phyloP scores from a whole-genome alignment of 2,329 filamentous ascomycete genomes.

The Nemania abortiva region DNA sequence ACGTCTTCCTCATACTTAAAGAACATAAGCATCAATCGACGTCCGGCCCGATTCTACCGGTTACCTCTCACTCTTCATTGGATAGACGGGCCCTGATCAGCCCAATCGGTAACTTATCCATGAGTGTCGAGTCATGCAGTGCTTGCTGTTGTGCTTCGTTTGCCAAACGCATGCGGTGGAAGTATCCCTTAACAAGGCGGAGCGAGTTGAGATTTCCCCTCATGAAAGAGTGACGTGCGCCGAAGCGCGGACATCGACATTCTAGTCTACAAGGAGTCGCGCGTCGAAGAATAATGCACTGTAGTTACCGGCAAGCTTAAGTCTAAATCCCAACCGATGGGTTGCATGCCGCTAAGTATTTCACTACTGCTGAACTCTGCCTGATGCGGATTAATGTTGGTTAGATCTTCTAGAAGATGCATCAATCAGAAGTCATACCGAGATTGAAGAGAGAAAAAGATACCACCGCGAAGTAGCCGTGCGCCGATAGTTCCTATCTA shows the following conservation, averaged over 20 bases:
- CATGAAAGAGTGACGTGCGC: not conserved
- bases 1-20: not conserved
- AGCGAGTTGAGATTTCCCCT: slow-evolving; percentile 3
- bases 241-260: not conserved
- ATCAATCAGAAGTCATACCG: not conserved
- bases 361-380: not conserved
- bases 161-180: slow-evolving; percentile 19
- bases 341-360: slow-evolving; percentile 18
- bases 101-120: slow-evolving; percentile 3
- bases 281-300: not conserved
- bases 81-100: not conserved
- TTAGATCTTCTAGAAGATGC: slow-evolving; percentile 1
- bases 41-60: slow-evolving; percentile 27
- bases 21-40: not conserved
- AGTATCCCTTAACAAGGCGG: slow-evolving; percentile 8
- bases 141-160: slow-evolving; percentile 13
- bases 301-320: not conserved
- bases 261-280: slow-evolving; percentile 1
- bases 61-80: not conserved
- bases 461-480: not conserved
- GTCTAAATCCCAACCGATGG: slow-evolving; percentile 2
- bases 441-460: not conserved
- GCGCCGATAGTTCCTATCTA: slow-evolving; percentile 7
- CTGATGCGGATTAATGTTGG: not conserved
- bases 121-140: slow-evolving; percentile 11